Evolutionary conservation across 2,329 filamentous ascomycete species (phyloP).

Genomic region (Cladosporium sp.): DNA sequence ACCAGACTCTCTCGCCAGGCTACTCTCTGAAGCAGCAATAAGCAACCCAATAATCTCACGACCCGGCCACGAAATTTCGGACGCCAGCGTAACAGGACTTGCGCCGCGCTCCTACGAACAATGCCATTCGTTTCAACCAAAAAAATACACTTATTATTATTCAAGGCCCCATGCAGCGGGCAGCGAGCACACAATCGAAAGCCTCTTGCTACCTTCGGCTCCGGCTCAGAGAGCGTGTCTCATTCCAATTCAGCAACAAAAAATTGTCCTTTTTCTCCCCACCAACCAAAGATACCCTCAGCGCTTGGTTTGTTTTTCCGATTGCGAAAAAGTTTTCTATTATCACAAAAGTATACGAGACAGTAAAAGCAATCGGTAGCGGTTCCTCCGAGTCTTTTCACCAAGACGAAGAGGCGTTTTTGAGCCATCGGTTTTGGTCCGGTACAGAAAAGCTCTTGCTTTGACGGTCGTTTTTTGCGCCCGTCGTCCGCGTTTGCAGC

Average conservation of each 20-base stretch:
- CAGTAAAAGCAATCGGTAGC: too few relatives aligned
- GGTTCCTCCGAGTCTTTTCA: too few relatives aligned
- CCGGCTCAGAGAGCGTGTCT: not conserved
- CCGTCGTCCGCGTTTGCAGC: not conserved
- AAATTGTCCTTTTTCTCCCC: not conserved
- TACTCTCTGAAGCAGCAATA: conserved; percentile 7
- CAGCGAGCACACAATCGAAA: not conserved
- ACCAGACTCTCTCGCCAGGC: conserved; percentile 11
- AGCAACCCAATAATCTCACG: not conserved
- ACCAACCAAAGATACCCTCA: not conserved
- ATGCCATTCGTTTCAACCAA: not conserved
- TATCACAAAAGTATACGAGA: too few relatives aligned
- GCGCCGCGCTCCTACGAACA: conserved; percentile 1
- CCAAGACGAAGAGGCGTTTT: too few relatives aligned
- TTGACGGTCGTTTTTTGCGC: not conserved
- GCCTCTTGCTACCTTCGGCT: not conserved
- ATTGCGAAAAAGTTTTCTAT: not conserved
- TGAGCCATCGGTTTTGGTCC: too few relatives aligned
- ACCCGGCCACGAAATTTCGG: conserved; percentile 6
- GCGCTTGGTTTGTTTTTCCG: not conserved
- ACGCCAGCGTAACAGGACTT: conserved; percentile 12
- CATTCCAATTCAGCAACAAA: not conserved
- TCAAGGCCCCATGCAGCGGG: not conserved
- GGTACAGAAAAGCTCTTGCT: too few relatives aligned
- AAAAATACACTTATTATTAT: not conserved